Conservation (phyloP, 2,329 filamentous ascomycete genomes). For the Alternaria tenuissima region DNA sequence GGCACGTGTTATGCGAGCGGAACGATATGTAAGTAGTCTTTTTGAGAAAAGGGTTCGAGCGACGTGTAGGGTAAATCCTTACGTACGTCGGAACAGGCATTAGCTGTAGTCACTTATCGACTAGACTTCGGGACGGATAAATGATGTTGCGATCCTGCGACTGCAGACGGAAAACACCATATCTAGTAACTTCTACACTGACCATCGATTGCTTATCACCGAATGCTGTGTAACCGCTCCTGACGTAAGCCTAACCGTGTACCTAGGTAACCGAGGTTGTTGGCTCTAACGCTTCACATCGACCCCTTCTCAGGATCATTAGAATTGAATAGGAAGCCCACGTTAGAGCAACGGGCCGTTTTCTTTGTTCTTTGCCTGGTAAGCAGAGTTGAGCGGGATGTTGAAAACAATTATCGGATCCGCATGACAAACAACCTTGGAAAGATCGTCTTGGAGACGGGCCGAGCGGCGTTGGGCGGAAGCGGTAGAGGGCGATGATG, state of each 20-base stretch:
- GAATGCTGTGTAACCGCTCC: too few relatives aligned
- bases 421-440: background rate
- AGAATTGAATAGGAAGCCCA: background rate
- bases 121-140: background rate
- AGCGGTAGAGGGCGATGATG: background rate
- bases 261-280: background rate
- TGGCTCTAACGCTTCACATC: background rate
- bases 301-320: background rate
- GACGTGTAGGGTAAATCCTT: background rate
- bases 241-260: background rate
- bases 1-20: conserved; percentile 1
- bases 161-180: too few relatives aligned
- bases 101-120: background rate
- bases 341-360: background rate
- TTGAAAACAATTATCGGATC: background rate
- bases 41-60: background rate
- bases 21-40: background rate
- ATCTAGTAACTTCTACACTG: too few relatives aligned
- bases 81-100: background rate
- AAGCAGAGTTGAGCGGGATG: background rate
- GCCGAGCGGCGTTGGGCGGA: background rate
- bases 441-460: background rate
- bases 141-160: background rate
- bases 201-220: too few relatives aligned
- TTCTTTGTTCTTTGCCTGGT: background rate